A percentile compares a stretch with the other conserved stretches of the same genome.
Evolutionary conservation across 345 rosid species (phyloP).

Genomic region (Eucalyptus grandis): DNA sequence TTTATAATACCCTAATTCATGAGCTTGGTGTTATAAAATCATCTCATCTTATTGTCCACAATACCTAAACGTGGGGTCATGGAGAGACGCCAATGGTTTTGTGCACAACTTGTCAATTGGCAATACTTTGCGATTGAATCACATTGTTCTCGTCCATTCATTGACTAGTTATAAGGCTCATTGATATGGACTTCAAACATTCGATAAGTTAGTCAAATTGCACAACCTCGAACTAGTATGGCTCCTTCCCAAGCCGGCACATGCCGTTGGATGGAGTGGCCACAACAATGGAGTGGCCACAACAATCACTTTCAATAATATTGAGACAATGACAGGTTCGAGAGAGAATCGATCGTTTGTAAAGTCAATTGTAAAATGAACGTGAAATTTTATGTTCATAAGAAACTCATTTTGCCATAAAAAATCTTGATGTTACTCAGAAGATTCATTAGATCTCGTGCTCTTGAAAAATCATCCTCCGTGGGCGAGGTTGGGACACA

Average conservation of each 20-base stretch:
- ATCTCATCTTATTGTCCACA: neutral
- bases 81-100: neutral
- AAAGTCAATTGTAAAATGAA: neutral
- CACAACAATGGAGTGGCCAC: neutral
- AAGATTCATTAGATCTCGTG: too few species aligned
- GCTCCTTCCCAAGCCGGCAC: neutral
- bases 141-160: too few species aligned
- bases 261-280: neutral
- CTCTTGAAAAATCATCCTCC: neutral
- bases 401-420: neutral
- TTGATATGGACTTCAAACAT: neutral
- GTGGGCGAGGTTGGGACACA: too few species aligned
- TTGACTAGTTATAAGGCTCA: neutral
- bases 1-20: neutral
- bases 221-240: neutral
- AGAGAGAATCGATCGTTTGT: neutral
- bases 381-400: neutral
- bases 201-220: neutral
- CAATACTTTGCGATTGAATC: neutral
- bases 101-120: neutral
- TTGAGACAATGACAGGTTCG: rapidly evolving
- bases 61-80: neutral
- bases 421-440: neutral
- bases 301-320: neutral
- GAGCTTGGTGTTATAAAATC: neutral